Evolutionary conservation across 345 rosid species (phyloP), one percentile per base, ranked within the genome.

Genomic region (Pseudoturritis turrita): DNA sequence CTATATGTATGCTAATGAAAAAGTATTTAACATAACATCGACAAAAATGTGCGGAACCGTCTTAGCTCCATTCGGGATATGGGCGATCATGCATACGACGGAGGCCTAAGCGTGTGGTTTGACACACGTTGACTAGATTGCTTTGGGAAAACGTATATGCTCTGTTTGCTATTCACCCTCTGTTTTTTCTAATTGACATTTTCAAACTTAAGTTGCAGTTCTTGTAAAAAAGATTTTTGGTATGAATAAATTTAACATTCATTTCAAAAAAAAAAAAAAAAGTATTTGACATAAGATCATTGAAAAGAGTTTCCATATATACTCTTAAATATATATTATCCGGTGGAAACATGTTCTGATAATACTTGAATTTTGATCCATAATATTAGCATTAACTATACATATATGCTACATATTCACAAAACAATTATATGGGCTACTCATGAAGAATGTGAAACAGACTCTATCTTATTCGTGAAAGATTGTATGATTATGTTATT

Each of bases 1-100:
- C 57, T 64, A 18, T 64, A n/a, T 62, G 28, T 41, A 62, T 72
- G 62, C 7, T 62, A 72, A 72, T 52, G 62, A 45, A 73, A 73
- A n/a, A 54, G n/a, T 64, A 33, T 54, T 64, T 19, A 36, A 43
- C 19, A 49, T 50, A n/a, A n/a, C n/a, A n/a, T n/a, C n/a, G n/a
- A n/a, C n/a, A n/a, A n/a, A n/a, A n/a, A n/a, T n/a, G n/a, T n/a
- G n/a, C n/a, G n/a, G n/a, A n/a, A n/a, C n/a, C n/a, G n/a, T n/a
- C n/a, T n/a, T n/a, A n/a, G n/a, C n/a, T n/a, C n/a, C n/a, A n/a
- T n/a, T n/a, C n/a, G n/a, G n/a, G n/a, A n/a, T n/a, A n/a, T n/a
- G n/a, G n/a, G n/a, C n/a, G n/a, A n/a, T n/a, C n/a, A n/a, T n/a
- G n/a, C n/a, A n/a, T n/a, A n/a, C n/a, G n/a, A n/a, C n/a, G n/a